phyloP scores from a whole-genome alignment of 495 filamentous ascomycete genomes.

The Trichodelitschia bisporula region DNA sequence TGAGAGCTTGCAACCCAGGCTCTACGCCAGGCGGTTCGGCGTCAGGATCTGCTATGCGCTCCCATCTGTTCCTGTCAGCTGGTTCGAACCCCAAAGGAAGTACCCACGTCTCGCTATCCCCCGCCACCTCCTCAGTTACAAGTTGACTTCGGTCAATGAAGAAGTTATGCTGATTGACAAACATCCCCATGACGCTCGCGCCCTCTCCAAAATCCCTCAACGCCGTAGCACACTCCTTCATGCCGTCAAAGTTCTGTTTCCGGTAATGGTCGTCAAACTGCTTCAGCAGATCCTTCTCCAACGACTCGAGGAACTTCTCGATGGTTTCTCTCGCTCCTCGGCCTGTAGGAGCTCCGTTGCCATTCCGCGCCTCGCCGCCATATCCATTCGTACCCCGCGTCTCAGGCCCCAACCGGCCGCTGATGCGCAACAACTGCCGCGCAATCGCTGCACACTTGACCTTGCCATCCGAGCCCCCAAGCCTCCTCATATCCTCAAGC shows the following conservation, averaged over 20 bases:
- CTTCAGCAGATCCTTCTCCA: conserved; percentile 86
- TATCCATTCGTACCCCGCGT: conserved; percentile 34
- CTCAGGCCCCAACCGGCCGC: conserved; percentile 51
- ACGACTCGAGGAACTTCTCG: conserved; percentile 84
- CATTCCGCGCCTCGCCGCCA: conserved; percentile 9
- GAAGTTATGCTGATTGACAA: conserved; percentile 97
- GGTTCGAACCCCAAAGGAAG: too few species aligned
- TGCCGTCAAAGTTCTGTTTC: conserved; percentile 80
- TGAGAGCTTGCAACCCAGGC: conserved; percentile 66
- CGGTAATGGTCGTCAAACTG: conserved; percentile 95
- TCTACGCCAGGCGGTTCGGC: conserved; percentile 76
- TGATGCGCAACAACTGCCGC: conserved; percentile 67
- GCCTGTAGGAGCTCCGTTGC: conserved; percentile 32
- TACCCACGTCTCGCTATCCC: conserved; percentile 47
- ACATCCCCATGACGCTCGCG: conserved; percentile 75
- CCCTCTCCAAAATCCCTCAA: conserved; percentile 91
- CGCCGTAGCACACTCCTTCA: conserved; percentile 68
- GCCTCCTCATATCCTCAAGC: conserved; percentile 55
- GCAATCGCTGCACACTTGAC: conserved; percentile 77
- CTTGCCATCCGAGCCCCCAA: conserved; percentile 63
- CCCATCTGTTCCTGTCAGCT: conserved; percentile 23
- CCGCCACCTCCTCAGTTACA: conserved; percentile 70
- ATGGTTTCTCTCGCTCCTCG: conserved; percentile 59
- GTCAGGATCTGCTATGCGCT: conserved; percentile 82
- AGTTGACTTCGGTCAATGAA: conserved; percentile 86